Conservation (phyloP, 768 basidiomycete species). For the Mycena leptocephala region DNA sequence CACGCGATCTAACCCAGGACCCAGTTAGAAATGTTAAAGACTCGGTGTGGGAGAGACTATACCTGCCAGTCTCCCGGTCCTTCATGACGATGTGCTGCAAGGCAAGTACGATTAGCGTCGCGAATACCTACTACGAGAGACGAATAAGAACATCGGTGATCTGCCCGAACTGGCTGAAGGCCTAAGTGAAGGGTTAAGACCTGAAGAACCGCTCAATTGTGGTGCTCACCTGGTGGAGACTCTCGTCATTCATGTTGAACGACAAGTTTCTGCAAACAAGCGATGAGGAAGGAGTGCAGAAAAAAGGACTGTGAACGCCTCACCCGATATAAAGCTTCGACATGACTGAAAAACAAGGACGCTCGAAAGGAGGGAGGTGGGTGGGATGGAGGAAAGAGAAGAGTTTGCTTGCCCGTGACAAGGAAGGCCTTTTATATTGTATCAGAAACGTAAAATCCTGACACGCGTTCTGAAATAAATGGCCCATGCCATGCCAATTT, state of each 20-base stretch:
- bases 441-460: constrained; percentile 17
- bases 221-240: constrained; percentile 73
- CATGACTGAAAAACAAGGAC: background rate
- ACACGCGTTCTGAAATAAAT: background rate
- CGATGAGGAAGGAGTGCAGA: background rate
- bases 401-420: background rate
- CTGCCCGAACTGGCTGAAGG: constrained; percentile 85
- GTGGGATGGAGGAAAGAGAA: background rate
- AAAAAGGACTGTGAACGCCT: background rate
- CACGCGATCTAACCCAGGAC: constrained; percentile 94
- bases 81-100: constrained; percentile 96
- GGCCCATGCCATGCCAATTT: background rate
- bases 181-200: constrained; percentile 62
- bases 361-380: background rate
- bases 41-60: too few species aligned
- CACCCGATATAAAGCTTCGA: constrained; percentile 33
- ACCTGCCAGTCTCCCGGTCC: constrained; percentile 89
- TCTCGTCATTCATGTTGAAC: constrained; percentile 95
- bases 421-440: constrained; percentile 12
- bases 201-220: constrained; percentile 35
- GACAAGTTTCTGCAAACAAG: constrained; percentile 83
- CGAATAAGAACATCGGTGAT: constrained; percentile 90
- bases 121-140: background rate
- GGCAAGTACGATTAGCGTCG: background rate
- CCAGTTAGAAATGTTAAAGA: too few species aligned